Evolutionary conservation across 768 basidiomycete species (phyloP), one percentile per base, ranked within the genome.

Genomic region (Termitomyces sp.): DNA sequence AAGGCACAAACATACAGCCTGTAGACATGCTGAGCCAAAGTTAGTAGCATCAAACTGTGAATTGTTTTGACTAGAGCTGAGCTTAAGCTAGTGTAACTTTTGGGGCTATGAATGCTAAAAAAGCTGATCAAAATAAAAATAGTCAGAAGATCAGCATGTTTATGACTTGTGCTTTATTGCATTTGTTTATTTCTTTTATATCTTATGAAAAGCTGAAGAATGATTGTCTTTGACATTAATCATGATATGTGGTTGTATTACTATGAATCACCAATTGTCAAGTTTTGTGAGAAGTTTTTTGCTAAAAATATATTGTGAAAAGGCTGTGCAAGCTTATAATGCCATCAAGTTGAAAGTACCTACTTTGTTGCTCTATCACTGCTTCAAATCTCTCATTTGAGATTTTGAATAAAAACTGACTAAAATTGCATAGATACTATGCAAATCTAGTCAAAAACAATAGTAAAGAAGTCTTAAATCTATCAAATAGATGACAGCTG

Each of bases 21-120:
- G 84, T 13, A 86, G 61, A 61, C 84, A 86, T 42, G 72, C 71
- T 1, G 49, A 49, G 1, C 66, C 64, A 26, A 64, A 81, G 52
- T 71, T 69, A 9, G 70, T 77, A 0, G 82, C 80, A 52, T 82
- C 70, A 47, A 84, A 2, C 66, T 61, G 4, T 69, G 67, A 1
- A 74, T 57, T 0, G 65, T 69, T n/a, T 74, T 74, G n/a, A 41
- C 44, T 0, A 82, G 72, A 5, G 81, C 75, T 2, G 74, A 73
- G 32, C 72, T 70, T 53, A 7, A 47, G 29, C 76, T 10, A 80
- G 58, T 22, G 69, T 67, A 34, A 79, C 71, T 51, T 75, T 61
- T 8, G 76, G 74, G 12, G 68, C 67, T 18, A 67, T 69, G 1
- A 57, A 57, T 10, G 48, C 44, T 1, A 59, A 16, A 14, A 54